Base-by-base conservation (phyloP, 495 filamentous ascomycete species). In the Bacidia rubella region DNA sequence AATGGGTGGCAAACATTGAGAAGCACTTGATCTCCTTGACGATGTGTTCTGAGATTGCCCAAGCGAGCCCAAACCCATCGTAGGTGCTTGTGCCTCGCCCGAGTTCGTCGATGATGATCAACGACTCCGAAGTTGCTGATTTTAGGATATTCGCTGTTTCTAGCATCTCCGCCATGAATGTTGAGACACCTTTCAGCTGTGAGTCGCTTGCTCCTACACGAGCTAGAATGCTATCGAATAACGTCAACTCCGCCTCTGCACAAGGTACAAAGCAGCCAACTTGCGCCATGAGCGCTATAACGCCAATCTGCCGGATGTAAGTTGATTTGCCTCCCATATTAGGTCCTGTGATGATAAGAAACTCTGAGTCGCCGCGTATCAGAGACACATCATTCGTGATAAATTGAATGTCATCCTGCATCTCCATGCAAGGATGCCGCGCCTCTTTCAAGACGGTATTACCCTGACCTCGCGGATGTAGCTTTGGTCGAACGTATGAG, bases 91-190 rank as follows among this genome's bases (percentile, higher is more conserved):
- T 99, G 48, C 92, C 92, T 52, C 92, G 85, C 24, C 92, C 92
- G n/a, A 99, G 80, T 68, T 99, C 92, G 68, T 99, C 93, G 60
- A 97, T 94, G 68, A 99, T 95, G 64, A 99, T 95, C 48, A 99
- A 74, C 3, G 84, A 90, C 60, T 97, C 92, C 7, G 81, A 81
- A 1, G 92, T 97, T 2, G 92, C 92, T 3, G 86, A 90, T 68
- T 97, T 97, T 63, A 99, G 84, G 56, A 99, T 99, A 61, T 95
- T 96, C 52, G 92, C 87, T 0, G 92, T 99, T 63, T 99, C 92
- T 23, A 99, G 76, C 92, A 99, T 99, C 70, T 99, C 92, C 0
- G 93, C 93, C 93, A 99, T 99, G 73, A 99, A 99, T 0, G 92
- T 99, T 39, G 87, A 94, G 7, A 99, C 93, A 32, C 92, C 92